Evolutionary conservation across 441 rosid genomes (phyloP).

Genomic region (Rhodomyrtus psidioides): DNA sequence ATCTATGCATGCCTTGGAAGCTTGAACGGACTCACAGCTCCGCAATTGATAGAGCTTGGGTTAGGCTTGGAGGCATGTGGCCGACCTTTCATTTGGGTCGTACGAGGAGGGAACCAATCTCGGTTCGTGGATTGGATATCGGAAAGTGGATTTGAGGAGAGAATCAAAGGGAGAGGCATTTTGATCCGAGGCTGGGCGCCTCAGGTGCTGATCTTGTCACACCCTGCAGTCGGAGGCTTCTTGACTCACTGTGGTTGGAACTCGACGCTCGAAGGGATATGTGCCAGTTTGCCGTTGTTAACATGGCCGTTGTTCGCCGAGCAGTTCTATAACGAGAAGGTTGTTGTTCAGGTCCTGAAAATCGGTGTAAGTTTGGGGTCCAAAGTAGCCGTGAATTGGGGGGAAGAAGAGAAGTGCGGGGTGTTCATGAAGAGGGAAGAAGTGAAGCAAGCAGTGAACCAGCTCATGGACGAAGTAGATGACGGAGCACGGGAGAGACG

Average conservation of each 20-base stretch:
- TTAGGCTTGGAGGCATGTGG: slow-evolving; percentile 10
- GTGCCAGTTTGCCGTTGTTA: slow-evolving; percentile 24
- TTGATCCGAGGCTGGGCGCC: slow-evolving; percentile 45
- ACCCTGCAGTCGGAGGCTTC: slow-evolving; percentile 36
- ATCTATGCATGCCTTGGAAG: slow-evolving; percentile 18
- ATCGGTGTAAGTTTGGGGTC: slow-evolving; percentile 30
- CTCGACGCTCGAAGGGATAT: slow-evolving; percentile 32
- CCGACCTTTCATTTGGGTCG: slow-evolving; percentile 16
- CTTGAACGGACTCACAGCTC: neutral
- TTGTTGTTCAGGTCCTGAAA: slow-evolving; percentile 27
- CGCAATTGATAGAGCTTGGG: slow-evolving; percentile 15
- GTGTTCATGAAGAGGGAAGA: slow-evolving; percentile 23
- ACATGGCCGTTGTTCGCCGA: slow-evolving; percentile 40
- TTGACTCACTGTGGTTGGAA: slow-evolving; percentile 61
- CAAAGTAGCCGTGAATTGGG: slow-evolving; percentile 8
- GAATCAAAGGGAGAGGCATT: slow-evolving; percentile 22
- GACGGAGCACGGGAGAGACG: slow-evolving; percentile 29
- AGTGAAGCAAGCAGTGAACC: slow-evolving; percentile 19
- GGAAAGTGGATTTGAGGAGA: neutral
- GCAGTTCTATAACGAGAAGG: slow-evolving; percentile 35
- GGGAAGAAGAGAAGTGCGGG: slow-evolving; percentile 26
- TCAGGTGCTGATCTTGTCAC: slow-evolving; percentile 40
- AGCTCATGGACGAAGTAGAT: slow-evolving; percentile 30
- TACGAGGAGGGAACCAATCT: neutral
- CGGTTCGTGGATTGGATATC: neutral